Evolutionary conservation across 306 rosid species (phyloP).

Genomic region (Boehmeria nivea): DNA sequence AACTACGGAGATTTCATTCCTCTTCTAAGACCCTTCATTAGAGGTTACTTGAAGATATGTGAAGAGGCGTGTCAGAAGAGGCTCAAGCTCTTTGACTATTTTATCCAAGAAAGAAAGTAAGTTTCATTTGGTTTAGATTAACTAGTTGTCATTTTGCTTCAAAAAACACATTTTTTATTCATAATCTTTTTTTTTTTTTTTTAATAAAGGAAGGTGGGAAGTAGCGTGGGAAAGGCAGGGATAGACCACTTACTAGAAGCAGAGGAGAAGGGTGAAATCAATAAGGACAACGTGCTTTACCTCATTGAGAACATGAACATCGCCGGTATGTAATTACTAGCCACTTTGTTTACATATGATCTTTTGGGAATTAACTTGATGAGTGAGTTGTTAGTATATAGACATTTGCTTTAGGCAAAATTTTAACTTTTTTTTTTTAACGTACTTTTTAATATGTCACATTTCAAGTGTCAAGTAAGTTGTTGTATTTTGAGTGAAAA

Average conservation of each 20-base stretch:
- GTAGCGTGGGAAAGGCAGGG: conserved; percentile 37
- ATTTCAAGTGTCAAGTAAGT: no score
- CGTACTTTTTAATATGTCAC: no score
- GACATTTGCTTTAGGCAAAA: no score
- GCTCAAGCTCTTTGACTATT: conserved; percentile 66
- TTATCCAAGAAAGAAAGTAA: conserved; percentile 82
- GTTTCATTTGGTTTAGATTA: background rate
- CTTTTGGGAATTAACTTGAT: no score
- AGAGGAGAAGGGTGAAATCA: conserved; percentile 77
- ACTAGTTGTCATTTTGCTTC: no score
- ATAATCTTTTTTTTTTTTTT: no score
- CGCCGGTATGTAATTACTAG: conserved; percentile 52
- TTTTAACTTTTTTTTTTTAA: no score
- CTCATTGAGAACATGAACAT: conserved; percentile 90
- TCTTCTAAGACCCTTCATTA: conserved; percentile 70
- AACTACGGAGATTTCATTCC: conserved; percentile 89
- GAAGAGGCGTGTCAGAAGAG: conserved; percentile 70
- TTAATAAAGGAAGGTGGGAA: conserved; percentile 55
- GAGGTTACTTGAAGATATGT: conserved; percentile 71
- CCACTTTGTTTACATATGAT: no score
- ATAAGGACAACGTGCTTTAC: conserved; percentile 89
- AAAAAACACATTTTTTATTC: no score
- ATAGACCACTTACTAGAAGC: conserved; percentile 84
- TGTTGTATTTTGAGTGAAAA: no score
- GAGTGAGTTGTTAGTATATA: no score